Base-by-base conservation (phyloP, 2,329 filamentous ascomycete genomes). In the Ilyonectria sp. region DNA sequence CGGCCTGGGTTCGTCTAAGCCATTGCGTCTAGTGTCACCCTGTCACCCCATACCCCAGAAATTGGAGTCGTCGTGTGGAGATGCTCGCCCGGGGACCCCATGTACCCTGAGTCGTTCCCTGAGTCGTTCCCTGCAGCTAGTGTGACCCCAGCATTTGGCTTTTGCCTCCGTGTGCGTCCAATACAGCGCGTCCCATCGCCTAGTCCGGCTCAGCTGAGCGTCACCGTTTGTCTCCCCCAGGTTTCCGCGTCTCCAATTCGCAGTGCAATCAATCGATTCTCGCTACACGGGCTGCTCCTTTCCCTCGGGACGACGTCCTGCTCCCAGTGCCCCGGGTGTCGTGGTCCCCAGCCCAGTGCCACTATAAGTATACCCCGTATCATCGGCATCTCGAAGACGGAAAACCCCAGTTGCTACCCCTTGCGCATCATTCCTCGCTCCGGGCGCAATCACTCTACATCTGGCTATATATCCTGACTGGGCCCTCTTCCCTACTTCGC, bases 41-140 rank as follows among this genome's bases (percentile, higher is more conserved):
- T 49, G 11, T 43, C 19, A 49, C 33, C 31, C 52, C 53, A 49
- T 63, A 57, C 60, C 60, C 60, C 60, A 57, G 60, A 55, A 61
- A 63, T 52, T 52, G 60, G 52, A 57, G 53, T 63, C 60, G 31
- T 63, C 19, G 19, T 56, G 60, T 63, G 60, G 53, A 46, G 60
- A 57, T 35, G 31, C 44, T n/a, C 10, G 47, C 11, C 56, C 31
- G 44, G 56, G 44, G 17, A 6, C 40, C 40, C 40, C 40, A 5
- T 6, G 40, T 43, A 21, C 29, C 60, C 60, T 55, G 57, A 60
- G 57, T 60, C 57, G 57, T 47, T 23, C 29, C 60, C 60, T 55
- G 57, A 60, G 57, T 60, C 57, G 57, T 47, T 23, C 46, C 35
- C 35, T 60, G 57, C 57, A 31, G 40, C 19, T 43, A 35, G n/a